A percentile compares a stretch with the other conserved stretches of the same genome.
Conservation (phyloP, 202 grass and related monocot species). For the Brachypodium distachyon region DNA sequence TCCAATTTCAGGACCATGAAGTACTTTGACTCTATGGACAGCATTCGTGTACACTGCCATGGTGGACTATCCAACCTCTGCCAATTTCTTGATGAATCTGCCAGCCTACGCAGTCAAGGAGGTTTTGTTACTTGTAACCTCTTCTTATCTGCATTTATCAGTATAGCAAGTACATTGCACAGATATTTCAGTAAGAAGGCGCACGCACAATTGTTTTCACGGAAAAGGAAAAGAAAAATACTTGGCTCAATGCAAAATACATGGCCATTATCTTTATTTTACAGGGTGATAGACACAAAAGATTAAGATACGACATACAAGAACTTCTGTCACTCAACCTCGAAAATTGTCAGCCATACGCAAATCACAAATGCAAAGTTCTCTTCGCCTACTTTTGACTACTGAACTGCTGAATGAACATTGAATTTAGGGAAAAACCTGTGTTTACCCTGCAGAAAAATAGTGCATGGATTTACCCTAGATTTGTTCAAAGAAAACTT, state of each 20-base stretch:
- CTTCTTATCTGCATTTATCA: background rate
- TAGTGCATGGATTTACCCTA: background rate
- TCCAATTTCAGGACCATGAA: constrained; percentile 47
- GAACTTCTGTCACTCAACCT: background rate
- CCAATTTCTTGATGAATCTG: constrained; percentile 75
- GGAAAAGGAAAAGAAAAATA: no score
- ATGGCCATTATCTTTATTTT: no score
- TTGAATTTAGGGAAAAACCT: background rate
- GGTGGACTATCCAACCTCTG: constrained; percentile 78
- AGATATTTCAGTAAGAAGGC: no score
- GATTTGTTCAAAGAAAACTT: background rate
- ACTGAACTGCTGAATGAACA: background rate
- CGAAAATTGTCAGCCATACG: background rate
- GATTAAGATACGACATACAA: background rate
- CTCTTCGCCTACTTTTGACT: background rate
- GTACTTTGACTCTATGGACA: constrained; percentile 40
- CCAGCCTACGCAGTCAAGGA: constrained; percentile 83
- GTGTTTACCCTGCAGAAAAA: background rate
- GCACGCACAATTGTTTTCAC: no score
- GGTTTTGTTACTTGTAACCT: constrained; percentile 27
- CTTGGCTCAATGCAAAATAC: no score
- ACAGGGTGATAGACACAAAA: no score
- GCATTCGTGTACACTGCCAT: constrained; percentile 79
- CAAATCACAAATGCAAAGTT: background rate
- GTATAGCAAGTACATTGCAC: no score